These are phyloP conservation scores for Theileria annulata DNA, from an alignment of 169 alveolate genomes.

Conservation along the genomic window DNA sequence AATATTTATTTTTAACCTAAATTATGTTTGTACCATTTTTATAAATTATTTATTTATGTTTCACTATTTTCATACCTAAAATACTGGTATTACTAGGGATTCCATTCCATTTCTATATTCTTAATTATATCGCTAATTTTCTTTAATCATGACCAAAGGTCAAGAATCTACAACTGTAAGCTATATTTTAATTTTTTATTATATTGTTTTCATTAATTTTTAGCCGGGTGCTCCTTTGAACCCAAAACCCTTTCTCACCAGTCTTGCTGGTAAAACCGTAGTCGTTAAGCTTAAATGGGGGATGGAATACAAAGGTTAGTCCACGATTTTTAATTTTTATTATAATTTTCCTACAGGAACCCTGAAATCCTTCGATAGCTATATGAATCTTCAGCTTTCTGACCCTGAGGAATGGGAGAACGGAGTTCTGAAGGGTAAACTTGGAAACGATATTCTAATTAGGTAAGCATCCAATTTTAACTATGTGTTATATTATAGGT, in stretches of 20 bases:
- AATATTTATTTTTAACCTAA: background rate
- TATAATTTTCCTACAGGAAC: constrained; percentile 59
- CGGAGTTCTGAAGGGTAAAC: constrained; percentile 86
- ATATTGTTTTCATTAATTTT: background rate
- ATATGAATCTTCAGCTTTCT: constrained; percentile 87
- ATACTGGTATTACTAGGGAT: background rate
- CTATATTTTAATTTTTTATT: background rate
- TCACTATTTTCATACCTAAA: background rate
- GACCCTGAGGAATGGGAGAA: constrained; percentile 92
- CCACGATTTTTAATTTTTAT: constrained; percentile 32
- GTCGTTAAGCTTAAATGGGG: constrained; percentile 94
- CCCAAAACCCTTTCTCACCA: constrained; percentile 92
- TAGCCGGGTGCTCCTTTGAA: constrained; percentile 84
- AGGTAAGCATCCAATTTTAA: constrained; percentile 60
- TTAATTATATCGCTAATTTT: background rate
- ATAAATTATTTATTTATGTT: constrained; percentile 1
- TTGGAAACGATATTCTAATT: constrained; percentile 82
- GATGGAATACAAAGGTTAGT: constrained; percentile 91
- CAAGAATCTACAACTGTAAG: constrained; percentile 2
- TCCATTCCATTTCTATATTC: background rate
- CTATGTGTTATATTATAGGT: constrained; percentile 4
- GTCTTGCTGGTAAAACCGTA: constrained; percentile 85
- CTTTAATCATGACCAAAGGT: background rate
- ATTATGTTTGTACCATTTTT: background rate
- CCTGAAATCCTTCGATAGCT: constrained; percentile 87